Base-by-base conservation (phyloP, 2,329 filamentous ascomycete species). In the Iodosphaeria phyllophila region DNA sequence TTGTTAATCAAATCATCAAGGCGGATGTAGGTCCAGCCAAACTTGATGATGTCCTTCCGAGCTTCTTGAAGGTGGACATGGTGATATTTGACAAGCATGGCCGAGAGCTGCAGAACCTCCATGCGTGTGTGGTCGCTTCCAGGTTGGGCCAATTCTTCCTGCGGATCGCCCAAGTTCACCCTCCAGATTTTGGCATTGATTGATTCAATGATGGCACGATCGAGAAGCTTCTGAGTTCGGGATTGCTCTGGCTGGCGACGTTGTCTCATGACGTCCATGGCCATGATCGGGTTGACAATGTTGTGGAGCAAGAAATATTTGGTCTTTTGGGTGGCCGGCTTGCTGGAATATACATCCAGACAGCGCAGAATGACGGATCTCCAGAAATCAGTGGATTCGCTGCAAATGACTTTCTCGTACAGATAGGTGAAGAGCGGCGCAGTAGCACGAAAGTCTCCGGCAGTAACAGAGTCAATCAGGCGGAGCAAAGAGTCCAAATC, bases 1-100 rank as follows among this genome's bases (percentile, higher is more conserved):
- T 98, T 98, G 58, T 95, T 98, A 56, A 98, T 92, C 29, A 92
- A 79, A 47, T 99, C 89, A 42, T 99, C 91, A n/a, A 98, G 65
- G 13, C 80, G 72, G 40, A 98, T 98, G 44, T 92, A 95, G 11
- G 84, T 92, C 89, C 89, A 99, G 3, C 83, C 84, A 49, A 95
- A 98, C 51, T 93, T 95, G 43, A 98, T 98, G 32, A 98, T 86
- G 35, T 98, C 89, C 50, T 98, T 98, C 18, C 91, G 73, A 3
- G 80, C 74, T 40, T 95, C 89, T 36, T 91, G 78, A 2, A 98
- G 65, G 27, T 83, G 77, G 16, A 69, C 67, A 40, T 86, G 73
- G 41, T 98, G 82, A 41, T 95, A 92, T 44, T 98, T 98, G 50
- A 98, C 75, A 19, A 98, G 60, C 56, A 98, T 72, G 0, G 89